These are phyloP conservation scores for Acer negundo DNA, from an alignment of 345 rosid genomes.

Conservation along the genomic window DNA sequence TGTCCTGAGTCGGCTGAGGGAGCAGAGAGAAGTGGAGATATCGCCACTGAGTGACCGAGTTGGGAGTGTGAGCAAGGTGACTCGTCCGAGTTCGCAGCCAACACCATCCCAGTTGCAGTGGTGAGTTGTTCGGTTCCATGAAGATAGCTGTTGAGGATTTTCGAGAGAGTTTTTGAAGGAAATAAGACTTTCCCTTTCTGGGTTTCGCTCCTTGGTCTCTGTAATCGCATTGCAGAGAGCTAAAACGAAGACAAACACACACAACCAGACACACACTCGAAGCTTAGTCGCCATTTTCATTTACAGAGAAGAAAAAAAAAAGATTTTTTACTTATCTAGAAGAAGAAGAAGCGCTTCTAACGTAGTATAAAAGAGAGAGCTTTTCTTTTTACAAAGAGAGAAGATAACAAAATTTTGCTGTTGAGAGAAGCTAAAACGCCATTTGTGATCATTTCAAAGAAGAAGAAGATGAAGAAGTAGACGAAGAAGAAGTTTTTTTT, in stretches of 20 bases:
- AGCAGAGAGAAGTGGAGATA: slow-evolving; percentile 54
- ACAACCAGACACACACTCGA: slow-evolving; percentile 16
- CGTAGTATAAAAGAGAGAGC: neutral
- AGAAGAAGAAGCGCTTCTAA: neutral
- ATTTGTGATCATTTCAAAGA: neutral
- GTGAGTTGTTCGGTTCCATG: slow-evolving; percentile 55
- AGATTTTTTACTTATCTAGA: neutral
- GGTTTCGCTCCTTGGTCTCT: slow-evolving; percentile 20
- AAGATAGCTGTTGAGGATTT: slow-evolving; percentile 43
- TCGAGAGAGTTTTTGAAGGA: slow-evolving; percentile 52
- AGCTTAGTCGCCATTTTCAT: slow-evolving; percentile 31
- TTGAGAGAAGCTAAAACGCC: slow-evolving; percentile 37
- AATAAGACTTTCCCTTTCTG: slow-evolving; percentile 44
- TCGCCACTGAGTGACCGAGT: slow-evolving; percentile 43
- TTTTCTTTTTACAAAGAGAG: neutral
- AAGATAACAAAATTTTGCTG: neutral
- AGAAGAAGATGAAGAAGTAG: neutral
- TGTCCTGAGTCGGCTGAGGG: slow-evolving; percentile 45
- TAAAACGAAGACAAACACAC: slow-evolving; percentile 21
- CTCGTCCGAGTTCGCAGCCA: slow-evolving; percentile 50
- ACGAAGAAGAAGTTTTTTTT: neutral
- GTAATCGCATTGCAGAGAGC: slow-evolving; percentile 20
- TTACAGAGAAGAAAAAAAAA: neutral
- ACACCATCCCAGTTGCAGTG: slow-evolving; percentile 84
- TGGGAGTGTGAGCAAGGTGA: slow-evolving; percentile 48